phyloP scores from a whole-genome alignment of 73 alveolate species.

The Paramecium tetraurelia region DNA sequence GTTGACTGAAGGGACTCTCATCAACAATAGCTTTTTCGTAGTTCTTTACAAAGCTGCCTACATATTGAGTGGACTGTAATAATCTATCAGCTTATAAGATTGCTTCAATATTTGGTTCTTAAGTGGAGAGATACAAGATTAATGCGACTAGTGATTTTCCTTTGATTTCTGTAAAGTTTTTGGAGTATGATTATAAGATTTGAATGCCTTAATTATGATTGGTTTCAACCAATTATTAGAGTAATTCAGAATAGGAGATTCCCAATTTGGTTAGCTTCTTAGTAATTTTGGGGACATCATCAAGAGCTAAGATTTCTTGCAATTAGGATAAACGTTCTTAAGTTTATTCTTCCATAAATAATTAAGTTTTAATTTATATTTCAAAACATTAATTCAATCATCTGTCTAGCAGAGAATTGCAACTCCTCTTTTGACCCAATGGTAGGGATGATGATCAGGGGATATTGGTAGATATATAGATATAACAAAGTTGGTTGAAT shows the following conservation, averaged over 20 bases:
- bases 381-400: constrained; percentile 69
- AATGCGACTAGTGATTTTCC: not conserved
- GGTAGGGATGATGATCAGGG: constrained; percentile 84
- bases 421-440: constrained; percentile 99
- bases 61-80: not conserved
- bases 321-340: not conserved
- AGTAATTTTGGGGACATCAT: not conserved
- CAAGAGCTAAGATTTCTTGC: not conserved
- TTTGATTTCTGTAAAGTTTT: not conserved
- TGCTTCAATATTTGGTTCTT: not conserved
- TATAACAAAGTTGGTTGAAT: constrained; percentile 98
- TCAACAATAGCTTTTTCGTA: not conserved
- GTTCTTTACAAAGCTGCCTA: not conserved
- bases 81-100: not conserved
- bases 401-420: constrained; percentile 96
- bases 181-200: not conserved
- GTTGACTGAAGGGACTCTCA: not conserved
- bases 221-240: not conserved
- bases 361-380: not conserved
- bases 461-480: constrained; percentile 93
- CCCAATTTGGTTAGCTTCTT: not conserved
- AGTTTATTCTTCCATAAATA: not conserved
- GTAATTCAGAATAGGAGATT: not conserved
- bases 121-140: not conserved
- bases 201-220: not conserved